These are phyloP conservation scores for Torulaspora globosa DNA, from an alignment of 1,139 yeast species.

Conservation along the genomic window DNA sequence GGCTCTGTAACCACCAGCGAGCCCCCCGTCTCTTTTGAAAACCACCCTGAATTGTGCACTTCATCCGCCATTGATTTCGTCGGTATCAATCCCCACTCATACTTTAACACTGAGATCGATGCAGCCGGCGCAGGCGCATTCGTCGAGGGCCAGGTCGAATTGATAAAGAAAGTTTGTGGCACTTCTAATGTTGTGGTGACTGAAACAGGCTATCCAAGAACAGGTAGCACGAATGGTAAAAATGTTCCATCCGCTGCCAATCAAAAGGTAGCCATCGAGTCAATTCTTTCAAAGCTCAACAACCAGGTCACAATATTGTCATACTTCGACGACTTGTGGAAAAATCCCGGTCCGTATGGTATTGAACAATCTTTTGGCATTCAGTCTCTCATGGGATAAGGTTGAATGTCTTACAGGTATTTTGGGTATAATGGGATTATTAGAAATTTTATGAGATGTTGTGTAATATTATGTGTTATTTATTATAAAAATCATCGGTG, in stretches of 20 bases:
- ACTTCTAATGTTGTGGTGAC: conserved; percentile 52
- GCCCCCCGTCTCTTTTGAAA: conserved; percentile 71
- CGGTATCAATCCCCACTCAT: conserved; percentile 83
- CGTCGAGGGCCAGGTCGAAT: conserved; percentile 54
- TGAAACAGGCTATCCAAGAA: conserved; percentile 87
- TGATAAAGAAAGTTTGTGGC: conserved; percentile 52
- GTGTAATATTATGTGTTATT: conserved; percentile 5
- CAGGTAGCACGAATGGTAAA: conserved; percentile 64
- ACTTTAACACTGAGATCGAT: conserved; percentile 58
- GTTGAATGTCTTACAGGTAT: not conserved
- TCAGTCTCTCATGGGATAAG: conserved; percentile 8
- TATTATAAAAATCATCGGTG: conserved; percentile 1
- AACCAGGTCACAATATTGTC: conserved; percentile 69
- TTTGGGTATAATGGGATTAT: conserved; percentile 1
- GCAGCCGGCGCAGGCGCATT: conserved; percentile 74
- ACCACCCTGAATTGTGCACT: conserved; percentile 64
- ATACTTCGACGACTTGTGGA: conserved; percentile 80
- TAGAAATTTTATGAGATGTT: conserved; percentile 1
- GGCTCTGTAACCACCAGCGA: conserved; percentile 81
- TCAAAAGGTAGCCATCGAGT: conserved; percentile 63
- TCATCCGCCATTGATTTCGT: conserved; percentile 67
- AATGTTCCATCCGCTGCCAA: conserved; percentile 68
- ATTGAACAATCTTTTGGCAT: conserved; percentile 86
- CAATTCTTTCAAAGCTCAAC: conserved; percentile 51
- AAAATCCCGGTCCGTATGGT: conserved; percentile 75